phyloP scores from a whole-genome alignment of 306 rosid species.

The Astragalus glycyphyllos region DNA sequence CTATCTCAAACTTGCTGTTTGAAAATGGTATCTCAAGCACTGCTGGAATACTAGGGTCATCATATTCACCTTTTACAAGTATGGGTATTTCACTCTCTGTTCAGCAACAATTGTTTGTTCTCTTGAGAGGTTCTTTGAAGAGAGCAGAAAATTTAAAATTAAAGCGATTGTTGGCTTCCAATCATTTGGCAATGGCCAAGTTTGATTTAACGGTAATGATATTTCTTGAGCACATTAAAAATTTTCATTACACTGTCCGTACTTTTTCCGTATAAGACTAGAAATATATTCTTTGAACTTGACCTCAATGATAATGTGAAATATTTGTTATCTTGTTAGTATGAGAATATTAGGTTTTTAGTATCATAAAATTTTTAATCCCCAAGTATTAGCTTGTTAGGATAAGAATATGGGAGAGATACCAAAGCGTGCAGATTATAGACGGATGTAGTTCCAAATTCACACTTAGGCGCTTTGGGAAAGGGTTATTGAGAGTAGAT shows the following conservation, averaged over 20 bases:
- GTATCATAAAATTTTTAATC: slow-evolving; percentile 23
- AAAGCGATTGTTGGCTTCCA: slow-evolving; percentile 87
- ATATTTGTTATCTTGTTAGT: slow-evolving; percentile 34
- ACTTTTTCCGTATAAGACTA: slow-evolving; percentile 14
- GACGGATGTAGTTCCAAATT: neutral
- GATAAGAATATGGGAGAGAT: slow-evolving; percentile 22
- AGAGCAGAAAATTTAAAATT: slow-evolving; percentile 93
- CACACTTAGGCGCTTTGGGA: neutral
- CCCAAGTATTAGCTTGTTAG: slow-evolving; percentile 13
- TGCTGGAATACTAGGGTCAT: slow-evolving; percentile 82
- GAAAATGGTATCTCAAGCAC: slow-evolving; percentile 96
- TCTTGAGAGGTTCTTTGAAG: slow-evolving; percentile 89
- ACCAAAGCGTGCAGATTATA: neutral
- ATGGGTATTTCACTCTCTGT: slow-evolving; percentile 84
- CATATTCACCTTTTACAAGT: slow-evolving; percentile 85
- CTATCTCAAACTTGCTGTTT: slow-evolving; percentile 89
- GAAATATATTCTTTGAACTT: slow-evolving; percentile 18
- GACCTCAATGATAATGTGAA: slow-evolving; percentile 23
- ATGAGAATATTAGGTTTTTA: slow-evolving; percentile 21
- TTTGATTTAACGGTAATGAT: slow-evolving; percentile 84
- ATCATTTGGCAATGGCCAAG: slow-evolving; percentile 94
- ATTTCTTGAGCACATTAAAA: slow-evolving; percentile 34
- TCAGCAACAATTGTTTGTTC: slow-evolving; percentile 93
- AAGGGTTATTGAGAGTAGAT: slow-evolving; percentile 30
- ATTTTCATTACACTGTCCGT: slow-evolving; percentile 20